Base-by-base conservation (phyloP, 192 early-diverging fungal species). In the Coemansia sp. region DNA sequence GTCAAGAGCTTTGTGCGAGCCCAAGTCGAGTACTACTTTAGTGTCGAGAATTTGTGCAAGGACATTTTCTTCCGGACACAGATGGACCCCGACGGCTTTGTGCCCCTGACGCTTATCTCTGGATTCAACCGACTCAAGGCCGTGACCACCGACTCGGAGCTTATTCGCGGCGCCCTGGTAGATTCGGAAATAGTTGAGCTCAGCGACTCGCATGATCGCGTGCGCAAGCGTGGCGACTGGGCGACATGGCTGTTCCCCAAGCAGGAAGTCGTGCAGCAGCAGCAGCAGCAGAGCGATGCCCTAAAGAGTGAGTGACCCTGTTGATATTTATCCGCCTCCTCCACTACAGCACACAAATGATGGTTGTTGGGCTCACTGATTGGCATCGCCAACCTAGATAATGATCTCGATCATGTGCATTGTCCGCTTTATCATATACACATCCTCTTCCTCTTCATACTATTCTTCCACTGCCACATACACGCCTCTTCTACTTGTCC, bases 1-100 rank as follows among this genome's bases (percentile, higher is more conserved):
- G 38, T 87, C 37, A 71, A 68, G 67, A 39, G 50, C 62, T 85
- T 77, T 67, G 75, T 87, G 10, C 69, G 67, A 59, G 70, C 75
- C n/a, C 86, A 87, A 73, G 74, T 87, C 62, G 91, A 99, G 76
- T 99, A 94, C 82, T 99, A 99, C 85, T 98, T 98, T 71, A 95
- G 93, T 55, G 88, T 97, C 48, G 96, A 98, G 44, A 99, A 99
- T 70, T 85, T 99, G 60, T 95, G 94, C 90, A 93, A 92, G 61
- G 97, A 99, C 76, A 86, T 98, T 19, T 99, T 87, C 79, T 94
- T 99, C 84, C 90, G 97, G 50, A 78, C 83, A 48, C 92, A 97
- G 72, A 99, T 99, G 96, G 88, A 95, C 61, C 62, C 85, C 4
- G 85, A 91, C 50, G 97, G 97, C 23, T 93, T 84, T 68, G 93